Base-by-base conservation (phyloP, 176 grass and related monocot species). In the Metroxylon sagu region DNA sequence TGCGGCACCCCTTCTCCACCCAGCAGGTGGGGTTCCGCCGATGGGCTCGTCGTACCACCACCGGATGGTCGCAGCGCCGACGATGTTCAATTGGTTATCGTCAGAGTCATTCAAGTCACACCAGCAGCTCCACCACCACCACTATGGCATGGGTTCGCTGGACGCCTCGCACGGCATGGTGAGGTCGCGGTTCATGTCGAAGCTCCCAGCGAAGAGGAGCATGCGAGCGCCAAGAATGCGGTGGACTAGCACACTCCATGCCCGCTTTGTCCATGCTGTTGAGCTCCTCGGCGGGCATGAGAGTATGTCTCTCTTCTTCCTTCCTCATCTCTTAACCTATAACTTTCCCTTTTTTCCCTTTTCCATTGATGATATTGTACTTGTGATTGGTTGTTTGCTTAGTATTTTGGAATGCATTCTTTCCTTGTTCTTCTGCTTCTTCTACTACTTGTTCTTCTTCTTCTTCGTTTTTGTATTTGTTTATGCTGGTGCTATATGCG, bases 71-170 rank as follows among this genome's bases (percentile, higher is more conserved):
- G 62, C 77, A n/a, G 80, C 84, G 4, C 85, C 88, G 7, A 69
- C 81, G 1, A 80, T 82, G 27, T 60, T 98, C 26, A 89, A 85
- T 61, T 88, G 93, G 31, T 92, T 85, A 57, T 78, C 89, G 25
- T 56, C 79, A 16, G 54, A 23, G 54, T 56, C 62, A 76, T 27
- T 76, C 48, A 56, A 49, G 8, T 6, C 63, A 51, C 18, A 49
- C 23, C 65, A 66, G 62, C 72, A 52, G 50, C 26, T 67, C 53
- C 69, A 77, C 56, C 79, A 83, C 19, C 76, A 76, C 14, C 72
- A 87, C 66, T 76, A 51, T 17, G 58, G 64, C 52, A 60, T 67
- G 49, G 66, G 52, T 18, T 16, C 62, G 16, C 18, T 53, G 27
- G 64, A 25, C 3, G 16, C 64, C 4, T 2, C 49, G 2, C 64